These are phyloP conservation scores for Paramyrothecium roridum DNA, from an alignment of 2,329 filamentous ascomycete species.

Conservation along the genomic window DNA sequence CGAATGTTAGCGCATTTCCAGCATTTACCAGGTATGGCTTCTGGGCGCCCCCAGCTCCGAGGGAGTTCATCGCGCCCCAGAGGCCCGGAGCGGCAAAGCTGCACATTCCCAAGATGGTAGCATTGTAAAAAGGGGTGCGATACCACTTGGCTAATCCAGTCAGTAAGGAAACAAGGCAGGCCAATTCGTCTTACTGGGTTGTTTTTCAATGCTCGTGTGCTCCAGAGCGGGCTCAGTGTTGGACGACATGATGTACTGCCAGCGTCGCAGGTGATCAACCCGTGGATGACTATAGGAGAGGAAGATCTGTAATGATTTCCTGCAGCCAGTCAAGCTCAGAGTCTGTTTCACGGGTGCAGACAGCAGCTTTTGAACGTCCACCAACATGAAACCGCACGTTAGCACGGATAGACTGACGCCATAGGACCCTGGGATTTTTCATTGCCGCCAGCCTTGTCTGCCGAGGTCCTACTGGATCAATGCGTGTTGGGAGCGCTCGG, in stretches of 20 bases:
- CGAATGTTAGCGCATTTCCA: slow-evolving; percentile 48
- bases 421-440: not conserved
- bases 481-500: too few species aligned
- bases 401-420: not conserved
- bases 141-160: slow-evolving; percentile 14
- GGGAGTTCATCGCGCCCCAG: slow-evolving; percentile 21
- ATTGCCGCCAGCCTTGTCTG: not conserved
- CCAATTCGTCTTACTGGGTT: not conserved
- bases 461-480: too few species aligned
- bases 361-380: too few species aligned
- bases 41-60: slow-evolving; percentile 44
- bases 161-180: not conserved
- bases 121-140: slow-evolving; percentile 20
- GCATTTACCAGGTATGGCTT: slow-evolving; percentile 63
- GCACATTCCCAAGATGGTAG: slow-evolving; percentile 22
- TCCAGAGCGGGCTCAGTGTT: not conserved
- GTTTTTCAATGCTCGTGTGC: not conserved
- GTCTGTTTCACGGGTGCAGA: too few species aligned
- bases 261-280: too few species aligned
- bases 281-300: too few species aligned
- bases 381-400: not conserved
- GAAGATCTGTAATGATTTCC: too few species aligned
- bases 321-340: too few species aligned
- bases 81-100: slow-evolving; percentile 22
- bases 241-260: too few species aligned